Evolutionary conservation across 768 basidiomycete species (phyloP).

Genomic region (Fomitopsis pulvina): DNA sequence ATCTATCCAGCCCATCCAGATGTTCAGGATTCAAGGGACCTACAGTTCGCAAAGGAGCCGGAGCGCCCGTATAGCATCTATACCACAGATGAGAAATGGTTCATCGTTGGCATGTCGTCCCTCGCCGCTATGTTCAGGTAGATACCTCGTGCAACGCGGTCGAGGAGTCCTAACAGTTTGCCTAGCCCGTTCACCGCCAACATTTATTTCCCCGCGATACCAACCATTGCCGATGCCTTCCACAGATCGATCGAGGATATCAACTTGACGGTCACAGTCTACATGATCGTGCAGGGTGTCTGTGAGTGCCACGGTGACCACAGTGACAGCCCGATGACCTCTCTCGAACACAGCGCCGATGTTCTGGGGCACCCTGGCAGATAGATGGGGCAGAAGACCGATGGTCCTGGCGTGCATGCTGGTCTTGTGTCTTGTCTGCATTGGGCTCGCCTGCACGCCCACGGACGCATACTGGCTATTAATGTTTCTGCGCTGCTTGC

Average conservation of each 20-base stretch:
- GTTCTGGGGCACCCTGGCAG: conserved; percentile 66
- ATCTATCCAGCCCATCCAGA: no score
- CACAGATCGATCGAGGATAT: conserved; percentile 63
- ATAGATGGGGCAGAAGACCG: conserved; percentile 56
- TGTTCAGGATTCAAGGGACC: not conserved
- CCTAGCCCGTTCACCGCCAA: conserved; percentile 47
- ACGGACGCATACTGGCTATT: conserved; percentile 69
- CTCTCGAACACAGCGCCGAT: conserved; percentile 32
- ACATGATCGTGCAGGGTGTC: conserved; percentile 63
- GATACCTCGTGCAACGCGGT: not conserved
- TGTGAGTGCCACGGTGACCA: conserved; percentile 29
- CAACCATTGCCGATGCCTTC: conserved; percentile 55
- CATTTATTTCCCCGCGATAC: conserved; percentile 78
- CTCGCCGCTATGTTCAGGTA: conserved; percentile 63
- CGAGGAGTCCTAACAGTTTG: not conserved
- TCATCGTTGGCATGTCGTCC: conserved; percentile 52
- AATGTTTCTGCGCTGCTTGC: conserved; percentile 72
- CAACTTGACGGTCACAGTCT: conserved; percentile 75
- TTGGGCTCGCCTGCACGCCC: conserved; percentile 51
- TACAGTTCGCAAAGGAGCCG: not conserved
- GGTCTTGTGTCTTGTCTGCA: conserved; percentile 58
- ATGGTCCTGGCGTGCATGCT: conserved; percentile 58
- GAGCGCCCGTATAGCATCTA: conserved; percentile 39
- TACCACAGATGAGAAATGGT: conserved; percentile 56
- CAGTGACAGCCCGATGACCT: no score